A percentile compares a stretch with the other conserved stretches of the same genome.
phyloP scores from a whole-genome alignment of 257 asterid species.

The Pogostemon cablin region DNA sequence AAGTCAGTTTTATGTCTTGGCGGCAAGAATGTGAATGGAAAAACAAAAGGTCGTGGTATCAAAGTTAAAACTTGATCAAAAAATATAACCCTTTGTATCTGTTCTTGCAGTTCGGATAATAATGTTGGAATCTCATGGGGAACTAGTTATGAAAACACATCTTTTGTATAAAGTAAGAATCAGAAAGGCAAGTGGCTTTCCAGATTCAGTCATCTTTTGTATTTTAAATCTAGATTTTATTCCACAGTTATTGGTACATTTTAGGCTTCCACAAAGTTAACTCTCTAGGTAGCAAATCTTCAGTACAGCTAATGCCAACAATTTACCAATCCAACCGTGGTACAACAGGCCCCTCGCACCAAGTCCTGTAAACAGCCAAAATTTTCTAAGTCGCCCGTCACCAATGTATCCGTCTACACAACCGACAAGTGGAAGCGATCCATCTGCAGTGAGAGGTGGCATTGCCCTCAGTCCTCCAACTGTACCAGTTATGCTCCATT shows the following conservation, averaged over 20 bases:
- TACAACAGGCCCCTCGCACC: slow-evolving; percentile 89
- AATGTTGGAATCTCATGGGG: slow-evolving; percentile 68
- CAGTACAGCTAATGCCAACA: slow-evolving; percentile 66
- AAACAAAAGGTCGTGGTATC: slow-evolving; percentile 3
- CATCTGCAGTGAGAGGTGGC: slow-evolving; percentile 78
- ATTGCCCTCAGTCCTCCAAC: slow-evolving; percentile 87
- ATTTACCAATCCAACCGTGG: slow-evolving; percentile 92
- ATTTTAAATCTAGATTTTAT: not conserved
- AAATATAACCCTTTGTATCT: slow-evolving; percentile 15
- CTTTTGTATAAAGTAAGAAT: slow-evolving; percentile 64
- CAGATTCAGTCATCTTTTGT: slow-evolving; percentile 26
- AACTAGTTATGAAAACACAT: slow-evolving; percentile 60
- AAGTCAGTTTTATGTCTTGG: not conserved
- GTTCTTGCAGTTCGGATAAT: slow-evolving; percentile 58
- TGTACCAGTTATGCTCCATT: slow-evolving; percentile 62
- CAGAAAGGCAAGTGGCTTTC: slow-evolving; percentile 79
- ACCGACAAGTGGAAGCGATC: slow-evolving; percentile 87
- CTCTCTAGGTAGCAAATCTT: slow-evolving; percentile 28
- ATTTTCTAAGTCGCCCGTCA: slow-evolving; percentile 47
- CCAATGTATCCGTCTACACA: slow-evolving; percentile 57
- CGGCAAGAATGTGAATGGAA: not conserved
- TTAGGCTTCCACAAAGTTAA: slow-evolving; percentile 72
- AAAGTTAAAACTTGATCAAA: slow-evolving; percentile 16
- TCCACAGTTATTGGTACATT: slow-evolving; percentile 16
- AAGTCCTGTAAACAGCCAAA: slow-evolving; percentile 88